Base-by-base conservation (phyloP, 345 rosid species). In the Euphorbia tirucalli region DNA sequence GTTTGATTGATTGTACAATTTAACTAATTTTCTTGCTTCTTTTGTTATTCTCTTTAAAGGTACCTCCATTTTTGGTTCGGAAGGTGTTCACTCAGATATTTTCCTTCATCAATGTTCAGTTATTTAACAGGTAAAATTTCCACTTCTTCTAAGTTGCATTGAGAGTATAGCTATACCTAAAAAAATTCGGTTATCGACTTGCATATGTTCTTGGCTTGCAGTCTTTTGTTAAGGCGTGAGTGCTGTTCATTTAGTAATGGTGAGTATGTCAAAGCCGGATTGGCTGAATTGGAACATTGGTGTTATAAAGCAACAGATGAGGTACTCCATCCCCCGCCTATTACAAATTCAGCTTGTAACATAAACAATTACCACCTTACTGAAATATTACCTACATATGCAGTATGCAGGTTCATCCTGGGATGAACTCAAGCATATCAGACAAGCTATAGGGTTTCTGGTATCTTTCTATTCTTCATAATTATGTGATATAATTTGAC, bases 211-310 rank as follows among this genome's bases (percentile, higher is more conserved):
- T 37, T 24, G 5, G n/a, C 25, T 41, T 71, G 68, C 89, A 89
- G 98, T 59, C 93, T 93, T 77, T 73, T 91, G 49, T 78, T 93
- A 65, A 85, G 98, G 79, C 85, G 98, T 61, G 98, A 93, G 74
- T 93, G 97, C 65, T 93, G 98, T 73, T 93, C 98, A 16, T 93
- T 93, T 78, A 93, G 98, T 74, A 93, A 93, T 59, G 98, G 98
- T 0, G 98, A 93, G 74, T 93, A 93, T 57, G 96, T 91, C 21
- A 93, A 91, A 78, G 88, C 98, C 9, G 98, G 98, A 67, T 75
- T 91, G 68, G 93, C 97, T 70, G 98, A 93, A 80, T 77, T 93
- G 77, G 98, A 93, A 78, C 96, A 91, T 65, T 93, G 97, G 98
- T 93, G 98, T 76, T 88, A 85, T 69, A 86, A 88, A 61, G 97